Base-by-base conservation (phyloP, 2,329 filamentous ascomycete genomes). In the Thielaviopsis musarum region DNA sequence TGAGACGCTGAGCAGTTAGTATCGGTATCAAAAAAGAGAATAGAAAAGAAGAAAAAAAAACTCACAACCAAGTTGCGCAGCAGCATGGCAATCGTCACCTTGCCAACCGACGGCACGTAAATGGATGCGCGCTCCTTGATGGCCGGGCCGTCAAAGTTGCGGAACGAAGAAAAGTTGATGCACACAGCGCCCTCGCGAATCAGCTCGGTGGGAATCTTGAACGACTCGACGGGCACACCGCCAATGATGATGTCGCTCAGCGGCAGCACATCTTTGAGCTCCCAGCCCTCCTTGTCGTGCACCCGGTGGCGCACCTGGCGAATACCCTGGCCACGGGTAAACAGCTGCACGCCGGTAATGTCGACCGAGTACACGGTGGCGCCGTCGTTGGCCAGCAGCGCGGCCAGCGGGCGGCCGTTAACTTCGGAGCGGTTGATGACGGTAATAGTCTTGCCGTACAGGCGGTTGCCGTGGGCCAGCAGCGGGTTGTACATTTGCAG, bases 381-480 rank as follows among this genome's bases (percentile, higher is more conserved):
- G 59, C 93, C 93, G 67, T 98, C 93, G 69, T 98, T 98, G 61
- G 93, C 93, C 51, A 98, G 78, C 63, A 98, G 77, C 15, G 93
- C 93, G 5, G 93, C 93, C 41, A 98, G 78, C 15, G 93, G 93
- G 26, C 93, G 80, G 49, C 93, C 93, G 58, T 97, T 95, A 64
- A 97, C 93, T 74, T 98, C 93, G 61, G 87, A 93, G 60, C 93
- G 81, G 74, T 98, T 98, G 70, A 97, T 91, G 61, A 98, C 89
- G 34, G 91, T 96, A 65, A 98, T 89, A 1, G 89, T 95, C 71
- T 91, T 88, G 28, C 93, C 93, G 67, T 91, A 94, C 9, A 98
- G 77, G 45, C 93, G 81, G 76, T 97, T 95, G 3, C 93, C 93
- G 65, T 93, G 88, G 21, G 90, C 87, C 56, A 98, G 77, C 65